These are phyloP conservation scores for Gnaphalium uliginosum DNA, from an alignment of 129 eudicot species.

Conservation along the genomic window DNA sequence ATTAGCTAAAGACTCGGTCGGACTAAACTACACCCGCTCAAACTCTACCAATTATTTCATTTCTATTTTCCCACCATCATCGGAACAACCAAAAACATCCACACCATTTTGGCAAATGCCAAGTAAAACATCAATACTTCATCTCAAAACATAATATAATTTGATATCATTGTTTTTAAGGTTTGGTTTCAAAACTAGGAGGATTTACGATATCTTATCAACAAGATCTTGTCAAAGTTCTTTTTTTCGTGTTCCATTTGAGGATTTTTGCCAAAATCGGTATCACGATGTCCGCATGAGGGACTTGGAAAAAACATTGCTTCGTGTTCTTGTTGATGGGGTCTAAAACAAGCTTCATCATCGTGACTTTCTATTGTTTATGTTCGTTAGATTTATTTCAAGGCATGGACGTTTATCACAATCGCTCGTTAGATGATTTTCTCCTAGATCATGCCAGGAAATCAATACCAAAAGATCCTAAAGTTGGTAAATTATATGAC, in stretches of 20 bases:
- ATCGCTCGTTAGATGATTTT: slow-evolving; percentile 50
- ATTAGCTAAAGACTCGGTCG: slow-evolving; percentile 36
- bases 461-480: slow-evolving; percentile 31
- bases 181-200: neutral
- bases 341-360: slow-evolving; percentile 45
- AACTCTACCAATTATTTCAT: slow-evolving; percentile 26
- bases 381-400: slow-evolving; percentile 20
- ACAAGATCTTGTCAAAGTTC: neutral
- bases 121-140: slow-evolving; percentile 16
- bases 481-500: slow-evolving; percentile 51
- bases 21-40: slow-evolving; percentile 29
- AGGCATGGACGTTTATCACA: slow-evolving; percentile 23
- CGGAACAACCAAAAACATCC: slow-evolving; percentile 28
- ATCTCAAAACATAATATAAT: neutral
- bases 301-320: slow-evolving; percentile 2
- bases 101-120: slow-evolving; percentile 21
- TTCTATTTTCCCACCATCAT: slow-evolving; percentile 20
- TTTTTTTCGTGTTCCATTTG: neutral
- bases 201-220: neutral
- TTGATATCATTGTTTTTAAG: neutral
- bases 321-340: slow-evolving; percentile 44
- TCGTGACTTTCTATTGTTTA: slow-evolving; percentile 38
- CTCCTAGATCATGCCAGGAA: slow-evolving; percentile 47
- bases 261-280: slow-evolving; percentile 2
- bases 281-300: slow-evolving; percentile 20